Conservation (phyloP, 73 alveolate species). For the Blepharisma stoltei region DNA sequence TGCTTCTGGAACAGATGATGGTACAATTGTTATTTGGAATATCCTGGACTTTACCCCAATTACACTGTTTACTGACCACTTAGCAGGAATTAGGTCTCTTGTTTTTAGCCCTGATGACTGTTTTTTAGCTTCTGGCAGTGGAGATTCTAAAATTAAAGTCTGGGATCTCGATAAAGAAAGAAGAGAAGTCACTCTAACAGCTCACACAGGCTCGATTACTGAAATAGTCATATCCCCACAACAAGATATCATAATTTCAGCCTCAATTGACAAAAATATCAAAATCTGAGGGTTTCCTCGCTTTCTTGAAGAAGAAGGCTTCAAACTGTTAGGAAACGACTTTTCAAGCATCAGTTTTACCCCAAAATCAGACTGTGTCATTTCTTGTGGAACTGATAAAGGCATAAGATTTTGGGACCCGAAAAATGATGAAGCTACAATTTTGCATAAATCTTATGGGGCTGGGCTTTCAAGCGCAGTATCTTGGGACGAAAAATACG, state of each 20-base stretch:
- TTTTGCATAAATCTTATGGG: neutral
- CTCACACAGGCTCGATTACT: neutral
- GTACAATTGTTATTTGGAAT: neutral
- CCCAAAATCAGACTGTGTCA: neutral
- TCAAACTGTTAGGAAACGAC: conserved; percentile 1
- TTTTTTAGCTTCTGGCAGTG: conserved; percentile 8
- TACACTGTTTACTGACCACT: neutral
- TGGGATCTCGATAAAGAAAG: conserved; percentile 24
- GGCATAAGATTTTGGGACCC: neutral
- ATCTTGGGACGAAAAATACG: neutral
- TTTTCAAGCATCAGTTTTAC: neutral
- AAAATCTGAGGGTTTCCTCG: conserved; percentile 13
- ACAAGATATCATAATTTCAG: neutral
- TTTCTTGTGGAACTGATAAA: conserved; percentile 27
- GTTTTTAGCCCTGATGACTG: neutral
- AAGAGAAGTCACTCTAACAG: conserved; percentile 3
- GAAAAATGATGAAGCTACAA: conserved; percentile 7
- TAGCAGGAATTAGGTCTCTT: neutral
- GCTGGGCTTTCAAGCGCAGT: neutral
- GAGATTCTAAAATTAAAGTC: neutral
- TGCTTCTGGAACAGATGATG: conserved; percentile 13
- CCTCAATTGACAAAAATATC: neutral
- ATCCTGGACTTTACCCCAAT: conserved; percentile 23
- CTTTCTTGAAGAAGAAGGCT: conserved; percentile 5
- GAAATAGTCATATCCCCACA: neutral